phyloP scores from a whole-genome alignment of 1,284 basidiomycete species.

The Calocybe gambosa region DNA sequence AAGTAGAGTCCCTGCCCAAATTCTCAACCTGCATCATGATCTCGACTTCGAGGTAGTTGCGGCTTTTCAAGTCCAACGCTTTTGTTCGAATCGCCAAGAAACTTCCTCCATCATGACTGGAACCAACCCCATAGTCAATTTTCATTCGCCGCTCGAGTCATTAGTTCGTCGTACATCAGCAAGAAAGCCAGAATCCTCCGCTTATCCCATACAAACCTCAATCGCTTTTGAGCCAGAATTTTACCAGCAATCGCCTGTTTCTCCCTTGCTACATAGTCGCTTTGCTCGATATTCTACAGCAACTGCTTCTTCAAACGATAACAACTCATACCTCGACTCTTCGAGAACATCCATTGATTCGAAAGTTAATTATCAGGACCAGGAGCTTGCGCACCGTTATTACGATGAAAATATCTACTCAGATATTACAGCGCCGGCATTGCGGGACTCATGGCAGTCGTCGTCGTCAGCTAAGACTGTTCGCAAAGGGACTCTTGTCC shows the following conservation, averaged over 20 bases:
- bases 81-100: not conserved
- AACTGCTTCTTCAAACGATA: slow-evolving; percentile 37
- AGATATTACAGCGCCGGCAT: slow-evolving; percentile 19
- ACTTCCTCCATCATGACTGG: not conserved
- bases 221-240: slow-evolving; percentile 10
- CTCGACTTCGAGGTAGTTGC: not conserved
- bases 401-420: slow-evolving; percentile 36
- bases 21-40: slow-evolving; percentile 3
- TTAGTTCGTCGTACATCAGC: slow-evolving; percentile 32
- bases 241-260: slow-evolving; percentile 30
- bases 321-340: slow-evolving; percentile 26
- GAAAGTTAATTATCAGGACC: slow-evolving; percentile 29
- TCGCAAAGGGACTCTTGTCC: slow-evolving; percentile 7
- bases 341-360: slow-evolving; percentile 26
- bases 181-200: slow-evolving; percentile 11
- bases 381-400: slow-evolving; percentile 22
- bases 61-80: not conserved
- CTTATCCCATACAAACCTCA: slow-evolving; percentile 1
- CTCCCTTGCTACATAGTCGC: slow-evolving; percentile 57
- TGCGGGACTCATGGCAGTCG: slow-evolving; percentile 31
- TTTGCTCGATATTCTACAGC: slow-evolving; percentile 51
- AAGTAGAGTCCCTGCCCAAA: too few species aligned
- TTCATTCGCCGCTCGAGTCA: slow-evolving; percentile 30
- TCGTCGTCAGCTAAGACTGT: slow-evolving; percentile 18
- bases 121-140: slow-evolving; percentile 12